Percentiles rank a stretch among this genome's conserved stretches.
These are phyloP conservation scores for Oemleria cerasiformis DNA, from an alignment of 306 rosid species.

Conservation along the genomic window DNA sequence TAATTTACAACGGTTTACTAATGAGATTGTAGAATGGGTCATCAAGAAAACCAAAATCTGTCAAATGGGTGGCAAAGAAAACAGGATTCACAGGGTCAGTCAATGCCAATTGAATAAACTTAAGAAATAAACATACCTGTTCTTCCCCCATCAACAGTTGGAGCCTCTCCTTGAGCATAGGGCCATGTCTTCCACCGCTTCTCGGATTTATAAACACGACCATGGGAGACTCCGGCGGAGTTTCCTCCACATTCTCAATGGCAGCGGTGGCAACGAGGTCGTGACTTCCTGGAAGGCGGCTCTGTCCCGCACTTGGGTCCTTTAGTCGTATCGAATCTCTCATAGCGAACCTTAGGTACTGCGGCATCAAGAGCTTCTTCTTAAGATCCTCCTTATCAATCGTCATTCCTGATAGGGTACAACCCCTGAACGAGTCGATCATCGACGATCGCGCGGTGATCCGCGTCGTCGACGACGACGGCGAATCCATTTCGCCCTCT, in stretches of 20 bases:
- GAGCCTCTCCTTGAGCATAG: conserved; percentile 73
- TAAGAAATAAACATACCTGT: conserved; percentile 49
- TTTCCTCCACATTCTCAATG: conserved; percentile 23
- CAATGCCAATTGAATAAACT: background rate
- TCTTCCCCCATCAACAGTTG: conserved; percentile 77
- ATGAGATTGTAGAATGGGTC: background rate
- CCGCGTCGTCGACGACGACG: conserved; percentile 42
- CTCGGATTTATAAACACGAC: conserved; percentile 75
- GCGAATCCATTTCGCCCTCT: conserved; percentile 34
- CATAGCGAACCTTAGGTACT: conserved; percentile 78
- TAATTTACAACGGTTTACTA: background rate
- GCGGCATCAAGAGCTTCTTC: conserved; percentile 71
- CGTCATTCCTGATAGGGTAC: conserved; percentile 63
- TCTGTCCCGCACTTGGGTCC: conserved; percentile 68
- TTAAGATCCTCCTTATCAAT: conserved; percentile 75
- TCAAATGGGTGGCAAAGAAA: background rate
- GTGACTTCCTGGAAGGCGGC: conserved; percentile 28
- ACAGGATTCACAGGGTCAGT: background rate
- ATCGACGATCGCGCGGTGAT: conserved; percentile 50
- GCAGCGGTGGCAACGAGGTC: conserved; percentile 15
- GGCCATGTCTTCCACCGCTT: conserved; percentile 93
- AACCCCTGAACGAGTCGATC: conserved; percentile 60
- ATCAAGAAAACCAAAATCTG: background rate
- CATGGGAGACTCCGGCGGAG: conserved; percentile 60
- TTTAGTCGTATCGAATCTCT: conserved; percentile 68